phyloP scores from a whole-genome alignment of 805 yeast species.

The Brettanomyces naardenensis region DNA sequence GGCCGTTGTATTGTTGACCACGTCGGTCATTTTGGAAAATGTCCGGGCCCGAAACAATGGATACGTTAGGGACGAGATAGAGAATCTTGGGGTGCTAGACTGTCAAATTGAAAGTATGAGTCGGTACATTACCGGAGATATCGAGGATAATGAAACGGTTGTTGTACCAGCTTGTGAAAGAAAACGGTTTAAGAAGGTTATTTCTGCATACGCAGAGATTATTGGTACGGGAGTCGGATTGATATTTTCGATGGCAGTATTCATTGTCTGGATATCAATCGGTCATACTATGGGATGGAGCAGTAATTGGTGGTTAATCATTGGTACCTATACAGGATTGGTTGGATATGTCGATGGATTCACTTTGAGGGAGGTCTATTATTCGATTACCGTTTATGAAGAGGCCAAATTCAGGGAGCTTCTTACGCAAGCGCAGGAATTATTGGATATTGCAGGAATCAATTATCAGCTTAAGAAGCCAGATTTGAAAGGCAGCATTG shows the following conservation, averaged over 20 bases:
- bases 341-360: conserved; percentile 37
- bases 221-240: conserved; percentile 37
- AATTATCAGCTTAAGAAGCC: conserved; percentile 9
- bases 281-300: conserved; percentile 30
- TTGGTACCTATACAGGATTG: conserved; percentile 39
- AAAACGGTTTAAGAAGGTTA: conserved; percentile 9
- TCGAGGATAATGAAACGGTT: conserved; percentile 19
- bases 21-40: conserved; percentile 32
- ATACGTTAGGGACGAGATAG: conserved; percentile 17
- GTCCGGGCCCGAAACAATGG: conserved; percentile 31
- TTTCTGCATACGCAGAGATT: conserved; percentile 30
- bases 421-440: conserved; percentile 25
- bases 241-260: conserved; percentile 24
- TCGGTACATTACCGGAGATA: conserved; percentile 16
- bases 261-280: conserved; percentile 29
- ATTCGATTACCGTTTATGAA: conserved; percentile 17
- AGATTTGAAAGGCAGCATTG: conserved; percentile 1
- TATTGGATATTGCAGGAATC: conserved; percentile 23
- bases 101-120: conserved; percentile 21
- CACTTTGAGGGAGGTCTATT: conserved; percentile 31
- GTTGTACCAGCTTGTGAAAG: conserved; percentile 20
- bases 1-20: conserved; percentile 28
- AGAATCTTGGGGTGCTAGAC: conserved; percentile 20
- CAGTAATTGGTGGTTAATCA: conserved; percentile 37
- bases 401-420: conserved; percentile 19